Percentiles rank a stretch among this genome's conserved stretches.
Conservation (phyloP, 83 land plant genomes). For the Diphasiastrum complanatum region DNA sequence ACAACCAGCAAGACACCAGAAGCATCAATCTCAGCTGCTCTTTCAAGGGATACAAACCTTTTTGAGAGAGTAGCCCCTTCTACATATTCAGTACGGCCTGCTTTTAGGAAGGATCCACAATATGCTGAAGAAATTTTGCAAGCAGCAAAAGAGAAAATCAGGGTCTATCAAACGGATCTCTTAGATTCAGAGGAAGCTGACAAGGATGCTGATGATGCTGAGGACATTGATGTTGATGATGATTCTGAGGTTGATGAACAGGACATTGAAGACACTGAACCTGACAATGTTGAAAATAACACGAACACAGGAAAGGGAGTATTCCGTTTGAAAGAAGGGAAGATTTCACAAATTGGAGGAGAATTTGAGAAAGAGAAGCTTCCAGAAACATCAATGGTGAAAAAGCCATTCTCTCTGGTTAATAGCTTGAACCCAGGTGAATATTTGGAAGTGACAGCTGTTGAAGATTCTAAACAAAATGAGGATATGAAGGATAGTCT, state of each 20-base stretch:
- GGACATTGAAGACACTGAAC: constrained; percentile 29
- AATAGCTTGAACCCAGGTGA: too few relatives aligned
- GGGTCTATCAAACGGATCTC: constrained; percentile 41
- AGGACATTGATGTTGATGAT: constrained; percentile 35
- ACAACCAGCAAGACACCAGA: constrained; percentile 44
- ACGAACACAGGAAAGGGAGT: too few relatives aligned
- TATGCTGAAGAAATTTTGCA: constrained; percentile 32
- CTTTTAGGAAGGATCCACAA: constrained; percentile 22
- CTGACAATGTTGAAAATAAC: too few relatives aligned
- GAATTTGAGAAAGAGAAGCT: too few relatives aligned
- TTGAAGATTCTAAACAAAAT: too few relatives aligned
- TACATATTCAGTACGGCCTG: constrained; percentile 53
- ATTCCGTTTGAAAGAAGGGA: too few relatives aligned
- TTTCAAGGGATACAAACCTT: constrained; percentile 70
- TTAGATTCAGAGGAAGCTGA: constrained; percentile 26
- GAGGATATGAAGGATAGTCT: constrained; percentile 8
- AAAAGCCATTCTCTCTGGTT: too few relatives aligned
- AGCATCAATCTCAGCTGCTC: constrained; percentile 42
- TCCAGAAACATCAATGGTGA: too few relatives aligned
- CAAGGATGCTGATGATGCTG: constrained; percentile 16
- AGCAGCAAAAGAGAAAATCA: constrained; percentile 35
- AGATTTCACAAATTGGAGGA: too few relatives aligned
- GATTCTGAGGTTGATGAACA: constrained; percentile 13
- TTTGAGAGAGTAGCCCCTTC: constrained; percentile 69
- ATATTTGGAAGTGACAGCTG: too few relatives aligned